Base-by-base conservation (phyloP, 2,329 filamentous ascomycete species). In the Fusarium buharicum region DNA sequence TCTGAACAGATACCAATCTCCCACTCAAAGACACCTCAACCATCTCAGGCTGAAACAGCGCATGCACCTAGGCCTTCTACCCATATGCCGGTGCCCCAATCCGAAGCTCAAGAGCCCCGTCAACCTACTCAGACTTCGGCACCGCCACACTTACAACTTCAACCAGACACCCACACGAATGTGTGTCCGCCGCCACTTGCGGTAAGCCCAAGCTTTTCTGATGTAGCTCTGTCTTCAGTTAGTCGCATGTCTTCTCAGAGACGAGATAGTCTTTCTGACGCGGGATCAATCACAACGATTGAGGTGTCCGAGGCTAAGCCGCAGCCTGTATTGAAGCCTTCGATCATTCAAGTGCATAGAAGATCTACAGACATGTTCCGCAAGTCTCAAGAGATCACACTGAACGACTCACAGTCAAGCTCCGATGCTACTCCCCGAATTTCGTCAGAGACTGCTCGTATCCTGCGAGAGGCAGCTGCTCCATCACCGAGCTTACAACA, bases 301-400 rank as follows among this genome's bases (percentile, higher is more conserved):
- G 68, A 70, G 17, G 67, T 70, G 2, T 60, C 64, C 4, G 68
- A 70, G 30, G 68, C 68, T 13, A 65, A 70, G 24, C 50, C 67
- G 17, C 68, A 70, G 17, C 62, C 67, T 18, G 68, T 70, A 5
- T 46, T 70, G 16, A 56, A 63, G 10, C 68, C 68, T 28, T 70
- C 68, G 4, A 62, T 70, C 14, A 39, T 70, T 8, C 68, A 70
- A 36, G 68, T 70, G 1, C 54, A 68, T 18, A 66, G 65, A 6
- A 57, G 52, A 37, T 68, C 67, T n/a, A 58, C 67, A 14, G 67
- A 70, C 24, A 37, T 70, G 37, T 53, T 55, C 13, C 55, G 30
- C 18, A 60, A 46, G 24, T 46, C 56, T 30, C 62, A 68, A 14
- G 60, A 64, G 17, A 30, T 43, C 50, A 17, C 14, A 41, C 22